Conservation (phyloP, 2,329 filamentous ascomycete species). For the Epichloe aotearoae region DNA sequence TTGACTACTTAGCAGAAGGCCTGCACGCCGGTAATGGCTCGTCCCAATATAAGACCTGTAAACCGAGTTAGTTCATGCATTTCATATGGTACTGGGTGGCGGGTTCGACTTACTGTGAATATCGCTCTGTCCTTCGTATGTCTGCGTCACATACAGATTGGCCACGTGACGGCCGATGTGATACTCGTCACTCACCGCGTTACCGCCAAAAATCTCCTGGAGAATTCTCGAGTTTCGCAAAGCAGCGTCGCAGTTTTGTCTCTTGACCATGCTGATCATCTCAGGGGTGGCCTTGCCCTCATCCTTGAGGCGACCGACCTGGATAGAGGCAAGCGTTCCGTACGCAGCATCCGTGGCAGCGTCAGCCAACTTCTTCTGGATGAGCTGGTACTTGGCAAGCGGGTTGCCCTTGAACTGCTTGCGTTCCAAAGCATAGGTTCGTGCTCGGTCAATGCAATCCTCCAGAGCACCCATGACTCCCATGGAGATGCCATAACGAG, state of each 20-base stretch:
- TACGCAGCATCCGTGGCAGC: conserved; percentile 83
- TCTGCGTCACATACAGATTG: conserved; percentile 94
- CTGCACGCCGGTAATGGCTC: conserved; percentile 62
- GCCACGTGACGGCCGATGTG: conserved; percentile 88
- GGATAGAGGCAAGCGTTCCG: conserved; percentile 76
- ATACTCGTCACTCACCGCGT: conserved; percentile 97
- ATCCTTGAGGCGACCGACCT: conserved; percentile 89
- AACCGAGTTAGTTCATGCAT: conserved; percentile 5
- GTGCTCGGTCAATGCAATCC: conserved; percentile 70
- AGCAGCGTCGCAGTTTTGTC: conserved; percentile 91
- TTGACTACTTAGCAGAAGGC: conserved; percentile 49
- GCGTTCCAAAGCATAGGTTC: conserved; percentile 80
- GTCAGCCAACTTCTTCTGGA: conserved; percentile 96
- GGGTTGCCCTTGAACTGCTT: conserved; percentile 96
- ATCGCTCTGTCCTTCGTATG: conserved; percentile 96
- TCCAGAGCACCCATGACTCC: conserved; percentile 90
- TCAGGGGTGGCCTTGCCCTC: conserved; percentile 77
- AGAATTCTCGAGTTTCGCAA: conserved; percentile 65
- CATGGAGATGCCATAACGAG: conserved; percentile 85
- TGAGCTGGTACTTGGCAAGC: conserved; percentile 86
- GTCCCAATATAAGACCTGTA: conserved; percentile 54
- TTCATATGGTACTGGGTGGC: not conserved
- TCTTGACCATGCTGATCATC: conserved; percentile 95
- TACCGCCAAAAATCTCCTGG: conserved; percentile 94
- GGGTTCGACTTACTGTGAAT: conserved; percentile 64